Evolutionary conservation across 768 basidiomycete species (phyloP).

Genomic region (Russula ochroleuca): DNA sequence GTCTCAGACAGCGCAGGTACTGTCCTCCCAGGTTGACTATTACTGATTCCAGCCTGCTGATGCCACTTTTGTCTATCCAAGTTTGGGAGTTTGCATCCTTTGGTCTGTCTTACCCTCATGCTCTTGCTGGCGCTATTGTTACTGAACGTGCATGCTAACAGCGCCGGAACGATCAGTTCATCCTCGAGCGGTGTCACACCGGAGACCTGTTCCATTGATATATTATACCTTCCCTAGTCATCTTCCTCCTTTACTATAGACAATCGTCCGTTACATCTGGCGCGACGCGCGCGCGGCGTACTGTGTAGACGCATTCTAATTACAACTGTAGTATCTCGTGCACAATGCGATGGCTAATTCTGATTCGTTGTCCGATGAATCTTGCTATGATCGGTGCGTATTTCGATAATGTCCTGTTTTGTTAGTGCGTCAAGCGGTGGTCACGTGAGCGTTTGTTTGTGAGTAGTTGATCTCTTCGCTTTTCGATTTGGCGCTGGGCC

Average conservation of each 20-base stretch:
- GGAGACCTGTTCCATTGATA: neutral
- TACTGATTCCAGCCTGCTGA: neutral
- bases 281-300: neutral
- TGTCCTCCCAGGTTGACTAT: neutral
- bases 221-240: neutral
- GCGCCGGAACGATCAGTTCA: constrained; percentile 7
- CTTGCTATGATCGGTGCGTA: too few species aligned
- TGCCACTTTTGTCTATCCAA: neutral
- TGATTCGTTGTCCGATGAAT: too few species aligned
- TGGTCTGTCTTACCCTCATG: neutral
- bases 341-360: too few species aligned
- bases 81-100: constrained; percentile 11
- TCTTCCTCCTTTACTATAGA: neutral
- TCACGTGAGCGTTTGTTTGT: too few species aligned
- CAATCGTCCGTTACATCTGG: neutral
- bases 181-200: neutral
- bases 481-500: too few species aligned
- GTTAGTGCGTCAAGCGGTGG: too few species aligned
- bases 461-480: too few species aligned
- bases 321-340: too few species aligned
- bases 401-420: too few species aligned
- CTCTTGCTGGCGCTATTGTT: neutral
- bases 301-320: too few species aligned
- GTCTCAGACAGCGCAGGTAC: constrained; percentile 14
- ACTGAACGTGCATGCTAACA: neutral